Evolutionary conservation across 179 eudicot genomes (phyloP), one percentile per base, ranked within the genome.

Genomic region (Heliamphora pulchella): DNA sequence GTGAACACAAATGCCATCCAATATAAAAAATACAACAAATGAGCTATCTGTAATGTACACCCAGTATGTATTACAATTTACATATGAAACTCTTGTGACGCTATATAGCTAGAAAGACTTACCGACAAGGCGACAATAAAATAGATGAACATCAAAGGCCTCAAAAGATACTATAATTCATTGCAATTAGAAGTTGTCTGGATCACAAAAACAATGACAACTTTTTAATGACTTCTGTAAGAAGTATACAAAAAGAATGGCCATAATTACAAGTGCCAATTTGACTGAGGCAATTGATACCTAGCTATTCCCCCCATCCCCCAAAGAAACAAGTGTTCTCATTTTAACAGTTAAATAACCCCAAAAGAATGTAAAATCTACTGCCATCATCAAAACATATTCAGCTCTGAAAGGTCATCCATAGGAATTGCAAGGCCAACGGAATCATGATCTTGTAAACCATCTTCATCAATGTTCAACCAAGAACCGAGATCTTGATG

Each of bases 341-440:
- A 54, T 54, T 74, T 66, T 47, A 58, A 74, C 39, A 17, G 79
- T 43, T 80, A 73, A 80, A 73, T 53, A 66, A 77, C 71, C 79
- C 31, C 50, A 86, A 79, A 74, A 78, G 61, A 81, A 84, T 85
- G 84, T 87, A 83, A 84, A 83, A 67, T 77, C 66, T 55, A 31
- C 8, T 50, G 69, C 46, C 80, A 41, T 51, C 47, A 67, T 88
- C 86, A 87, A 79, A 85, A 89, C 88, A 89, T 81, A 64, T 81
- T 75, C 71, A 87, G 72, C 67, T 77, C 86, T 3, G 91, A 48
- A 73, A 95, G 89, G 81, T 95, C 98, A 79, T 95, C 98, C 98
- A 95, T 93, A 6, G 98, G 98, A 82, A 93, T 93, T 69, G 86
- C 92, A 75, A 91, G 97, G 46, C 97, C 98, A 78, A 80, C 84